phyloP scores from a whole-genome alignment of 148 eudicot genomes.

The Rhododendron griersonianum region DNA sequence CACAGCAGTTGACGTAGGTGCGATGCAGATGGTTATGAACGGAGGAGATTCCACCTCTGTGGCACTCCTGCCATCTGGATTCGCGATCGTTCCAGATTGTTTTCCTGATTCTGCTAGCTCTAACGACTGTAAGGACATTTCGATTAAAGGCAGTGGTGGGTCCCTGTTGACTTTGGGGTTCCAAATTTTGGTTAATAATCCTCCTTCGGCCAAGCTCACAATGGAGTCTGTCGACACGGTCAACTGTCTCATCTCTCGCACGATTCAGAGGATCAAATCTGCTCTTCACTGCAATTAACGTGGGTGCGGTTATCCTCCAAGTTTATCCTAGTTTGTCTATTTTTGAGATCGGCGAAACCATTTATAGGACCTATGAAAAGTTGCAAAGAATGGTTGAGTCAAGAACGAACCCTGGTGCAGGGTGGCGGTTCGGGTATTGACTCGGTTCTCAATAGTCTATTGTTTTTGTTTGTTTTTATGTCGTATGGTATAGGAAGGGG shows the following conservation, averaged over 20 bases:
- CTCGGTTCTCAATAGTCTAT: slow-evolving; percentile 24
- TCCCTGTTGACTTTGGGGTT: slow-evolving; percentile 63
- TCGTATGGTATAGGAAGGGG: background rate
- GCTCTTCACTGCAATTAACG: slow-evolving; percentile 22
- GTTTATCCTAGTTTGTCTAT: background rate
- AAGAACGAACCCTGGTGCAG: slow-evolving; percentile 77
- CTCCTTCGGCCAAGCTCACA: slow-evolving; percentile 49
- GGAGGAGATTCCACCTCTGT: slow-evolving; percentile 51
- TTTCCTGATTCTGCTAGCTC: slow-evolving; percentile 24
- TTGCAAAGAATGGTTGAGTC: slow-evolving; percentile 28
- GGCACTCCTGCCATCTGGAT: slow-evolving; percentile 68
- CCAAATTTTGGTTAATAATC: slow-evolving; percentile 55
- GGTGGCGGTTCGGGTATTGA: slow-evolving; percentile 81
- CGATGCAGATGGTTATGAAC: slow-evolving; percentile 29
- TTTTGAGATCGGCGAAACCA: background rate
- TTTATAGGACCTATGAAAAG: background rate
- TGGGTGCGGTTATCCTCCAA: background rate
- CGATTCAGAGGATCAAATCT: slow-evolving; percentile 55
- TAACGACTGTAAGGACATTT: background rate
- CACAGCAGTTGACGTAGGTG: slow-evolving; percentile 28
- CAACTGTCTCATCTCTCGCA: slow-evolving; percentile 50
- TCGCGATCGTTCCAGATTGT: slow-evolving; percentile 51
- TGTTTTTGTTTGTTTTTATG: background rate
- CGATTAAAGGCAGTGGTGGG: slow-evolving; percentile 15
- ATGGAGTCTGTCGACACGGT: slow-evolving; percentile 63